Evolutionary conservation across 148 eudicot species (phyloP).

Genomic region (Persicaria maculosa): DNA sequence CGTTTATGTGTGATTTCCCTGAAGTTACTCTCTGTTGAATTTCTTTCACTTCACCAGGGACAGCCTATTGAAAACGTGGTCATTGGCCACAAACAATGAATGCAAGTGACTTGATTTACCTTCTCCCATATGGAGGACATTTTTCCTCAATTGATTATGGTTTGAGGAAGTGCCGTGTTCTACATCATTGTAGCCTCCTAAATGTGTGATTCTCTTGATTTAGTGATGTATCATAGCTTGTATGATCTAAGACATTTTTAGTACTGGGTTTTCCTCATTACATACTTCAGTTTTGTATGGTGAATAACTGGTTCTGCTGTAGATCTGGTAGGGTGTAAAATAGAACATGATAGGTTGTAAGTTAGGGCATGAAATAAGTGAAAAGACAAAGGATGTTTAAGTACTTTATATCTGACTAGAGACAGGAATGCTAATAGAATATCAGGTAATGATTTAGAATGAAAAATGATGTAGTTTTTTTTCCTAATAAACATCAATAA

Average conservation of each 20-base stretch:
- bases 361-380: neutral
- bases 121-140: no score
- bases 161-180: neutral
- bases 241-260: neutral
- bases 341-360: neutral
- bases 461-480: neutral
- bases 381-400: neutral
- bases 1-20: neutral
- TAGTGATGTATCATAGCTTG: neutral
- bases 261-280: neutral
- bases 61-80: neutral
- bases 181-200: neutral
- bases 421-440: neutral
- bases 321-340: no score
- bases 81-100: neutral
- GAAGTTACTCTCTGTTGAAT: neutral
- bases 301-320: neutral
- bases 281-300: neutral
- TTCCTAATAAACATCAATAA: neutral
- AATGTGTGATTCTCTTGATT: neutral
- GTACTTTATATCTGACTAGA: neutral
- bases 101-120: neutral
- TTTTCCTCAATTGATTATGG: neutral
- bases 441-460: no score
- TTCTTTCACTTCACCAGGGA: neutral